A percentile compares a stretch with the other conserved stretches of the same genome.
phyloP scores from a whole-genome alignment of 2,329 filamentous ascomycete genomes.

The Escovopsis sp. region DNA sequence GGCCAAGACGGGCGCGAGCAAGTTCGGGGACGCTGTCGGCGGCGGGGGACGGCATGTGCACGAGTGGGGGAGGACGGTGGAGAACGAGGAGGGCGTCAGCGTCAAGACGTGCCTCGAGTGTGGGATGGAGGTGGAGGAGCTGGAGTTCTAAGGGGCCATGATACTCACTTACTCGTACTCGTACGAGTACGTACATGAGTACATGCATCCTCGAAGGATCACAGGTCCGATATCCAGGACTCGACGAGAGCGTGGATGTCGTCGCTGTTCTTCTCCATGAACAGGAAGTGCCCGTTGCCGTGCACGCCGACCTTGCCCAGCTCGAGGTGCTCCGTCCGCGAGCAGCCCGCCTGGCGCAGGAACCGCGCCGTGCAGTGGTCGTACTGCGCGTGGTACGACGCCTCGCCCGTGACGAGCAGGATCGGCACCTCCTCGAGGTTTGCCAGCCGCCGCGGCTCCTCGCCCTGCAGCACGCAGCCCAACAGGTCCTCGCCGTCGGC shows the following conservation, averaged over 20 bases:
- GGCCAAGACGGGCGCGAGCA: conserved; percentile 34
- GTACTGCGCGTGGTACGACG: conserved; percentile 31
- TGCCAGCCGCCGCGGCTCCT: conserved; percentile 6
- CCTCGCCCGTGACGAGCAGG: conserved; percentile 20
- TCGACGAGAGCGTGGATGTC: conserved; percentile 16
- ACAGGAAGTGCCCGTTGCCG: conserved; percentile 34
- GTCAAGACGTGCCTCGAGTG: conserved; percentile 69
- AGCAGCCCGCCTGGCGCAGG: conserved; percentile 27
- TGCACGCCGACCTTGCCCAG: conserved; percentile 23
- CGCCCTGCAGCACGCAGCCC: too few relatives aligned
- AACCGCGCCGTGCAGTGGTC: conserved; percentile 28
- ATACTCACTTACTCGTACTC: too few relatives aligned
- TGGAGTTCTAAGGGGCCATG: conserved; percentile 38
- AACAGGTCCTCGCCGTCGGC: too few relatives aligned
- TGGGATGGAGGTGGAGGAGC: conserved; percentile 65
- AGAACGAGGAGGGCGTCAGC: conserved; percentile 56
- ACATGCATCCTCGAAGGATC: not conserved
- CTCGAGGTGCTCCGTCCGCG: conserved; percentile 18
- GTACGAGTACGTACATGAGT: not conserved
- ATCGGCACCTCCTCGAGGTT: conserved; percentile 8
- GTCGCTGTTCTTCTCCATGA: conserved; percentile 33
- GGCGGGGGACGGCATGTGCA: conserved; percentile 65
- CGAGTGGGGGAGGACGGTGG: conserved; percentile 64
- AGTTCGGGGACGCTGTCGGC: conserved; percentile 66
- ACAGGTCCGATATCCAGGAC: conserved; percentile 10